Percentiles rank a stretch among this genome's conserved stretches.
Conservation (phyloP, 2,329 filamentous ascomycete species). For the Epichloe baconii region DNA sequence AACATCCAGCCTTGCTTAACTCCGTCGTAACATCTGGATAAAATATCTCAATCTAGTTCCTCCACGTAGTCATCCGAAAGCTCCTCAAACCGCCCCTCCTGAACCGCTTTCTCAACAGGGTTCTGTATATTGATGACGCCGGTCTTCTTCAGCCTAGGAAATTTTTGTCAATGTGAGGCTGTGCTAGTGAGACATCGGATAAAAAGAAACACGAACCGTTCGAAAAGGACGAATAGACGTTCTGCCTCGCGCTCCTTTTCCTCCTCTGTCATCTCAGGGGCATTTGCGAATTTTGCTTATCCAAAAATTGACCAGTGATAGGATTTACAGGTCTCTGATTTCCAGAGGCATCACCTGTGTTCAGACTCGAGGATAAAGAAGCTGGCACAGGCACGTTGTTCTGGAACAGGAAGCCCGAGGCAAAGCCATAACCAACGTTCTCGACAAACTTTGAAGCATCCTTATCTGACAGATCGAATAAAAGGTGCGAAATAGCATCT, state of each 20-base stretch:
- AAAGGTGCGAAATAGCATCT: conserved; percentile 60
- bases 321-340: conserved; percentile 52
- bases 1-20: too few relatives aligned
- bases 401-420: conserved; percentile 77
- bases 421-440: conserved; percentile 91
- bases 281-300: conserved; percentile 46
- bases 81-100: conserved; percentile 59
- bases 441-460: conserved; percentile 70
- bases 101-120: conserved; percentile 56
- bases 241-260: conserved; percentile 92
- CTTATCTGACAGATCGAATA: conserved; percentile 78
- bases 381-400: conserved; percentile 69
- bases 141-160: conserved; percentile 48
- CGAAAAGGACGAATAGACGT: conserved; percentile 78
- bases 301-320: conserved; percentile 71
- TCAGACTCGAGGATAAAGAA: conserved; percentile 39
- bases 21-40: too few relatives aligned
- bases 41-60: conserved; percentile 23
- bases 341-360: conserved; percentile 16
- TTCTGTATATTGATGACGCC: conserved; percentile 70
- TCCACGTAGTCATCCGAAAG: conserved; percentile 41
- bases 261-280: conserved; percentile 70
- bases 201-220: conserved; percentile 41
- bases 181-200: conserved; percentile 8
- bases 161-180: not conserved